Evolutionary conservation across 2,329 filamentous ascomycete genomes (phyloP), one percentile per base, ranked within the genome.

Genomic region (Claviceps sp.): DNA sequence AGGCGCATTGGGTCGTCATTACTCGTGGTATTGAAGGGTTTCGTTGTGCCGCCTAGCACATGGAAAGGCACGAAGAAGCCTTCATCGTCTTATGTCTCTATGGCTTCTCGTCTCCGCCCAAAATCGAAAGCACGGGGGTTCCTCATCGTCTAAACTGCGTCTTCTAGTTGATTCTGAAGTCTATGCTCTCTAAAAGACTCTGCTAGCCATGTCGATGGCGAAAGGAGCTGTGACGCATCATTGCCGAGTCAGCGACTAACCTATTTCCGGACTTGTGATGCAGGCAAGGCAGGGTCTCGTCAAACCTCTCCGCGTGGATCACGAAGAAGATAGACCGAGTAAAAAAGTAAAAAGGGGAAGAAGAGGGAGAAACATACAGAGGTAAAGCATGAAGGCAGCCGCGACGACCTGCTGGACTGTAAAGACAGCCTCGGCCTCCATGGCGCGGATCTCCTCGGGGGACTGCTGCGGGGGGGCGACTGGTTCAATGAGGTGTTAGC

Each of bases 391-490:
- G 41, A 83, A 73, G 56, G 82, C 82, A 16, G 81, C 80, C 41
- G 79, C 76, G 52, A 84, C 64, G 56, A 84, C 84, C 61, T 75
- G 76, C 71, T 85, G 81, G 59, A 91, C 72, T 49, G 82, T 85
- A 59, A 76, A 74, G 62, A 72, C 72, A 49, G 87, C 85, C 65
- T 84, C 78, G 54, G 74, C 72, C 74, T 90, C 85, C 66, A 82
- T 76, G 62, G 74, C 73, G 63, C 76, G 76, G 65, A 90, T 77
- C 76, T 90, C 85, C 67, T 84, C 81, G 54, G 78, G 72, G 54
- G 81, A 81, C 61, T 81, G 77, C 66, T 81, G 82, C 65, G 84
- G 84, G 70, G 86, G 77, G 59, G 76, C 81, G 73, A 81, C 81
- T 85, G 9, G 63, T 37, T 48, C 36, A 38, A 20, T 14, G 18